phyloP scores from a whole-genome alignment of 805 yeast genomes.

The Wickerhamomyces strasburgensis region DNA sequence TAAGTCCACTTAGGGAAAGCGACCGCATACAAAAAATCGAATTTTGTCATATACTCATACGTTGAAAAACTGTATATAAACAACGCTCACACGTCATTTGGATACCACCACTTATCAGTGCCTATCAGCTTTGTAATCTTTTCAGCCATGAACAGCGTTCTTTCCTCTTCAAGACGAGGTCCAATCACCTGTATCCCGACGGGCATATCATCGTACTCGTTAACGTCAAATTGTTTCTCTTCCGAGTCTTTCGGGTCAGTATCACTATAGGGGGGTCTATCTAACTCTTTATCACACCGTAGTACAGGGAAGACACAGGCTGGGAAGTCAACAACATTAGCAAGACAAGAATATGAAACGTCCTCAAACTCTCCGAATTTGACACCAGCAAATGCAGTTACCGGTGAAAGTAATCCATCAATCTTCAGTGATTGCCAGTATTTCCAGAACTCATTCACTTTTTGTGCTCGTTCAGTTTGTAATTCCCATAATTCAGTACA shows the following conservation, averaged over 20 bases:
- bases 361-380: slow-evolving; percentile 39
- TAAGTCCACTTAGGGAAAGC: slow-evolving; percentile 9
- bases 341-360: slow-evolving; percentile 46
- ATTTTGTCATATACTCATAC: too few species aligned
- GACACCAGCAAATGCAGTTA: slow-evolving; percentile 34
- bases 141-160: slow-evolving; percentile 12
- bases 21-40: too few species aligned
- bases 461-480: slow-evolving; percentile 33
- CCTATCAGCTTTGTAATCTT: too few species aligned
- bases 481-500: slow-evolving; percentile 38
- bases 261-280: too few species aligned
- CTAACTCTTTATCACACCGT: slow-evolving; percentile 39
- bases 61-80: too few species aligned
- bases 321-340: slow-evolving; percentile 53
- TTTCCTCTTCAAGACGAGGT: slow-evolving; percentile 20
- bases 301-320: slow-evolving; percentile 54
- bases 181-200: slow-evolving; percentile 24
- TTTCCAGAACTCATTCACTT: slow-evolving; percentile 35
- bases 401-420: slow-evolving; percentile 49
- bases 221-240: slow-evolving; percentile 10
- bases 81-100: too few species aligned
- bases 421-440: slow-evolving; percentile 38
- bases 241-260: too few species aligned
- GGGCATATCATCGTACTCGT: slow-evolving; percentile 9
- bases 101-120: too few species aligned